Evolutionary conservation across 2,329 filamentous ascomycete species (phyloP).

Genomic region (Hymenoscyphus salicellus): DNA sequence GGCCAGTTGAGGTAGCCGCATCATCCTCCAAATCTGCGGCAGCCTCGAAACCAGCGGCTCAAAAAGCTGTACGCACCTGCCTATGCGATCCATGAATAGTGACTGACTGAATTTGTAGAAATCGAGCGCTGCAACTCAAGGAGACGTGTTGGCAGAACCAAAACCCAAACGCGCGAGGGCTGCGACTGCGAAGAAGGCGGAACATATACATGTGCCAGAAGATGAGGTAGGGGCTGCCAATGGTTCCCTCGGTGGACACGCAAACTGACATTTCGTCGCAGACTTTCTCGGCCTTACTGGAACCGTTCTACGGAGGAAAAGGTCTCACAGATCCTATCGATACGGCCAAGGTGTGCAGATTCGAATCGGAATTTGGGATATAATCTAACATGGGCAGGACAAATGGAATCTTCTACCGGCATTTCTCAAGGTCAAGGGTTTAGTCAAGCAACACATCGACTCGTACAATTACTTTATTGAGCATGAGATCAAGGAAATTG

Average conservation of each 20-base stretch:
- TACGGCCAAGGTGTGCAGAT: conserved; percentile 48
- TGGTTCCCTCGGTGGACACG: not conserved
- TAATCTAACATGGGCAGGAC: conserved; percentile 58
- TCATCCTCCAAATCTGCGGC: not conserved
- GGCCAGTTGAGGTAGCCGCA: conserved; percentile 25
- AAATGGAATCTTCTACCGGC: conserved; percentile 97
- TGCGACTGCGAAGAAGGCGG: conserved; percentile 22
- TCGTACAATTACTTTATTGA: conserved; percentile 99
- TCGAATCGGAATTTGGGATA: not conserved
- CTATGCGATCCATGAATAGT: not conserved
- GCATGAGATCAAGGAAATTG: conserved; percentile 93
- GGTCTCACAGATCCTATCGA: conserved; percentile 66
- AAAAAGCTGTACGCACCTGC: conserved; percentile 19
- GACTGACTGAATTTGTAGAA: conserved; percentile 5
- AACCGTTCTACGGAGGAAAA: conserved; percentile 69
- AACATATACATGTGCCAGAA: conserved; percentile 20
- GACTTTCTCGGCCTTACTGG: conserved; percentile 61
- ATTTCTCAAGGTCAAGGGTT: conserved; percentile 94
- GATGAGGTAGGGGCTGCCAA: conserved; percentile 29
- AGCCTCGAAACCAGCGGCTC: conserved; percentile 13
- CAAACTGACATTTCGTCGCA: conserved; percentile 21
- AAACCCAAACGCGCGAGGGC: conserved; percentile 29
- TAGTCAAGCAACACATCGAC: conserved; percentile 85
- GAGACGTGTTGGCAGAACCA: conserved; percentile 19
- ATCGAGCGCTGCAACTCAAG: conserved; percentile 8